phyloP scores from a whole-genome alignment of 352 stramenopile genomes.

The Globisporangium ultimum region DNA sequence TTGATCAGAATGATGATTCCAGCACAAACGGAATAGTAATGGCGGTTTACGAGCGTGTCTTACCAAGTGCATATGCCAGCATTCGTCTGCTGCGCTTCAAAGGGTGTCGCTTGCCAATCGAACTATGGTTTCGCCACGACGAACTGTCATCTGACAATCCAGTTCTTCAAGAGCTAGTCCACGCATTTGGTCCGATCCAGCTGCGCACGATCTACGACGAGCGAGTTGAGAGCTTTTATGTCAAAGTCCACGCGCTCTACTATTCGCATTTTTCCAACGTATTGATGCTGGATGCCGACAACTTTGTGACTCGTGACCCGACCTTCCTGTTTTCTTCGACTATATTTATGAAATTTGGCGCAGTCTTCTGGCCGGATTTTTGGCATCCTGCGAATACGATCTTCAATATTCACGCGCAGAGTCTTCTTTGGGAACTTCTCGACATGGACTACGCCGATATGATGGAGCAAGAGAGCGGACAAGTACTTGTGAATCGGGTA shows the following conservation, averaged over 20 bases:
- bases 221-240: slow-evolving; percentile 42
- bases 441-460: slow-evolving; percentile 41
- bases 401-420: slow-evolving; percentile 59
- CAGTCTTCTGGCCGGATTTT: slow-evolving; percentile 27
- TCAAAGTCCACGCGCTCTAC: slow-evolving; percentile 50
- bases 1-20: neutral
- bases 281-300: slow-evolving; percentile 48
- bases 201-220: slow-evolving; percentile 45
- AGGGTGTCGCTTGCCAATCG: slow-evolving; percentile 40
- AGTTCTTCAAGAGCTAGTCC: slow-evolving; percentile 28
- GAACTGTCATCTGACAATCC: slow-evolving; percentile 37
- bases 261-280: slow-evolving; percentile 46
- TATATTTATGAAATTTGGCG: slow-evolving; percentile 26
- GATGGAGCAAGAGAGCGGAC: slow-evolving; percentile 50
- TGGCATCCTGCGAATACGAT: slow-evolving; percentile 38
- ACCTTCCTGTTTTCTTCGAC: slow-evolving; percentile 34
- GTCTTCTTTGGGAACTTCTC: slow-evolving; percentile 48
- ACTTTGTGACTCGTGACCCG: slow-evolving; percentile 39
- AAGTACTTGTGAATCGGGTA: slow-evolving; percentile 38
- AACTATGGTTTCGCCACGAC: slow-evolving; percentile 53
- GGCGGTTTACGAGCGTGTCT: slow-evolving; percentile 34
- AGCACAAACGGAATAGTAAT: slow-evolving; percentile 38
- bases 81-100: slow-evolving; percentile 34
- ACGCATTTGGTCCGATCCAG: slow-evolving; percentile 29
- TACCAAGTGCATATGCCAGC: slow-evolving; percentile 49